A percentile compares a stretch with the other conserved stretches of the same genome.
phyloP scores from a whole-genome alignment of 2,329 filamentous ascomycete species.

The Metarhizium anisopliae region DNA sequence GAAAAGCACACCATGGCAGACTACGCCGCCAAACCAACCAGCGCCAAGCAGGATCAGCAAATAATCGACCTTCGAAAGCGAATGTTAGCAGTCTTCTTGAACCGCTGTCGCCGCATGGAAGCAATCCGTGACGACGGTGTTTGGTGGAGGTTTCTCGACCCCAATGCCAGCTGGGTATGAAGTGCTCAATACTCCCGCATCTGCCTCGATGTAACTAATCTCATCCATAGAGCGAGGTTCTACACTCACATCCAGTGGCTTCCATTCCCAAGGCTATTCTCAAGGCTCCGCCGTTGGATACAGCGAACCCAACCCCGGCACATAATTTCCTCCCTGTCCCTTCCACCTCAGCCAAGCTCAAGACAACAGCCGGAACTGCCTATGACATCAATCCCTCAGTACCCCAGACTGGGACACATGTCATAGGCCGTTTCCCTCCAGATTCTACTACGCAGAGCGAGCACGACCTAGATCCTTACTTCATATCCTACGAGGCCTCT shows the following conservation, averaged over 20 bases:
- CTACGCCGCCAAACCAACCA: conserved; percentile 95
- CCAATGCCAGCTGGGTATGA: conserved; percentile 93
- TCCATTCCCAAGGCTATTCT: conserved; percentile 91
- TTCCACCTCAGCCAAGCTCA: conserved; percentile 76
- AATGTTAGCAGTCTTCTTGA: conserved; percentile 93
- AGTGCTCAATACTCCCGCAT: background rate
- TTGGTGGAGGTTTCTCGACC: conserved; percentile 95
- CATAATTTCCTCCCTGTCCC: conserved; percentile 86
- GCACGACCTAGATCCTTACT: conserved; percentile 90
- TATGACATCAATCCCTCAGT: conserved; percentile 26
- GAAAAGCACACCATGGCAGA: conserved; percentile 99
- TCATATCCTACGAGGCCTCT: conserved; percentile 83
- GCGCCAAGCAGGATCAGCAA: conserved; percentile 92
- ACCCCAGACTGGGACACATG: conserved; percentile 39
- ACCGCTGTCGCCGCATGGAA: conserved; percentile 87
- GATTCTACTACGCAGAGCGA: conserved; percentile 69
- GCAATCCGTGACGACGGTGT: conserved; percentile 87
- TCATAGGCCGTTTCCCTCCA: conserved; percentile 75
- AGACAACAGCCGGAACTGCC: conserved; percentile 37
- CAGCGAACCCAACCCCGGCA: conserved; percentile 81
- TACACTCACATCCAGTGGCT: conserved; percentile 81
- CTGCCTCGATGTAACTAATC: conserved; percentile 11
- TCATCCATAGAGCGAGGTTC: conserved; percentile 68
- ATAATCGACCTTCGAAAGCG: conserved; percentile 96
- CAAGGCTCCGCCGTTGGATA: conserved; percentile 89